phyloP scores from a whole-genome alignment of 805 yeast genomes.

The Candida schatavii region DNA sequence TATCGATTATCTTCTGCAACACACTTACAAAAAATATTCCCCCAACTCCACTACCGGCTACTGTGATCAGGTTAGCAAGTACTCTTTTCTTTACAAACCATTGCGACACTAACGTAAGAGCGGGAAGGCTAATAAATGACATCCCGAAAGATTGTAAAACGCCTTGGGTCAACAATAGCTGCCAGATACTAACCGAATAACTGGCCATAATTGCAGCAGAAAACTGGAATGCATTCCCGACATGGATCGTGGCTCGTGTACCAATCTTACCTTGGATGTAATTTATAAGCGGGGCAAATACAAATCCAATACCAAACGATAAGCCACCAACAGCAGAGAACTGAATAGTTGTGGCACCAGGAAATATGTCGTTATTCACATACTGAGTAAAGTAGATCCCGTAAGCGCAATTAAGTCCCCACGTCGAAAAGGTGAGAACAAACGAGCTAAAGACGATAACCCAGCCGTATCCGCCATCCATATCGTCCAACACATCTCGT shows the following conservation, averaged over 20 bases:
- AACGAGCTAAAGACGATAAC: conserved; percentile 55
- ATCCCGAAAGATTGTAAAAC: conserved; percentile 57
- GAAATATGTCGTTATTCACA: conserved; percentile 46
- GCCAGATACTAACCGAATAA: conserved; percentile 59
- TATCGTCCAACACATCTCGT: too few species aligned
- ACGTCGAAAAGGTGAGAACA: conserved; percentile 54
- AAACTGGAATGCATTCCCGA: conserved; percentile 53
- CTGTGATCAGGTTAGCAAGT: conserved; percentile 45
- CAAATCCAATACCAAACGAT: conserved; percentile 54
- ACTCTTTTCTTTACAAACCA: conserved; percentile 69
- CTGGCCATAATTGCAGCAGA: conserved; percentile 60
- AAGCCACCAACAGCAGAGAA: conserved; percentile 70
- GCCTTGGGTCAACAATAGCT: conserved; percentile 67
- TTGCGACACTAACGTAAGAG: conserved; percentile 59
- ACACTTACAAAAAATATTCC: conserved; percentile 50
- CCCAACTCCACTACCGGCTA: conserved; percentile 54
- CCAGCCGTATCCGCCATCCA: conserved; percentile 77
- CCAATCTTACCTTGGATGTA: conserved; percentile 45
- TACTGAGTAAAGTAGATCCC: conserved; percentile 63
- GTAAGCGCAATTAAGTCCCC: conserved; percentile 73
- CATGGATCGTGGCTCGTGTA: conserved; percentile 32
- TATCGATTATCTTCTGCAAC: conserved; percentile 42
- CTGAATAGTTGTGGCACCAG: conserved; percentile 54
- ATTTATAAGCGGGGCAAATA: conserved; percentile 50
- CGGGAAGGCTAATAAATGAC: conserved; percentile 58